Evolutionary conservation across 2,329 filamentous ascomycete species (phyloP), one percentile per base, ranked within the genome.

Genomic region (Tolypocladium nubicola): DNA sequence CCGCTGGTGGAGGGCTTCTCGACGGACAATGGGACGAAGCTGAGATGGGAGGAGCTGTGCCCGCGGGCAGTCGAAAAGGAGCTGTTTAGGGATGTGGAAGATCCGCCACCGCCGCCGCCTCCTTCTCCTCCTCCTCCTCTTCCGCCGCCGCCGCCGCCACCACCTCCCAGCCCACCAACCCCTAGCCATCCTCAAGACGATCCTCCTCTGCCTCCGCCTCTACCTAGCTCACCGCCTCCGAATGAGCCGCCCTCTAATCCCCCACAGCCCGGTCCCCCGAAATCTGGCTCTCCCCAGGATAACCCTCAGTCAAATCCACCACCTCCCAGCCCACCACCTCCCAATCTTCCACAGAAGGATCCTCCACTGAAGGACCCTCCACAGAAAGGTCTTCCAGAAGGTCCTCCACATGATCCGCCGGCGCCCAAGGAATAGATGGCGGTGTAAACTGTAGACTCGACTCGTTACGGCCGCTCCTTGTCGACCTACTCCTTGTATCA

Each of bases 11-110:
- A 62, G 1, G 64, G 64, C 0, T 56, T 66, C 23, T 52, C 53
- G 14, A 61, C 59, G 2, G 61, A 62, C 33, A 61, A 61, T 14
- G 63, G 62, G 41, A 54, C 43, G 16, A 59, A 53, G 49, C 35
- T 62, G 41, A 43, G 9, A 10, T 69, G 66, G 67, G 60, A 60
- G 3, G 56, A 65, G 6, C 54, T 69, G 40, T 69, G 67, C 52
- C 67, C 67, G 19, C 35, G 40, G 0, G 56, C 60, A 2, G 54
- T 59, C 21, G 66, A 68, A 49, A 39, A 43, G n/a, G 65, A 68
- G 56, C 21, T 69, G 41, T 69, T 64, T 58, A 52, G 62, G 23
- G 64, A 66, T 39, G 58, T 58, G 19, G 56, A 53, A 9, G 53
- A 53, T 10, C 39, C 16, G 37, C 52, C 53, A 1, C 52, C 52